These are phyloP conservation scores for Sporisorium exsertum DNA, from an alignment of 1,284 basidiomycete genomes.

Conservation along the genomic window DNA sequence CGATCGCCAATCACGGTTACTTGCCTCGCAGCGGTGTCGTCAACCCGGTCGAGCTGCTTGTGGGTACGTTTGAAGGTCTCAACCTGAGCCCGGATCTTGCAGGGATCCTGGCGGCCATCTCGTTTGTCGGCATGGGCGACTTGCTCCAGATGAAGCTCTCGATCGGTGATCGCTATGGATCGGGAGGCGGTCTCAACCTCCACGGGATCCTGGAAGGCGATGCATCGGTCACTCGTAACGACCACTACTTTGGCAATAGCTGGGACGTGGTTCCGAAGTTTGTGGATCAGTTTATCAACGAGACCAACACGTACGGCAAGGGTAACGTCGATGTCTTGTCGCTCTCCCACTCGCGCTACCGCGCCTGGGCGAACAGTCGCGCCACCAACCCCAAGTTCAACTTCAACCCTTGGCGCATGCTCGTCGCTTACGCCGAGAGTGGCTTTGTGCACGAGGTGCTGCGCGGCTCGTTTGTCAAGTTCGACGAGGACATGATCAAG, in stretches of 20 bases:
- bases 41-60: constrained; percentile 54
- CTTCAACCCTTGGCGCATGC: constrained; percentile 46
- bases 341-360: constrained; percentile 36
- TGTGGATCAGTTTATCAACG: constrained; percentile 34
- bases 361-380: constrained; percentile 20
- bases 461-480: constrained; percentile 32
- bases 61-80: constrained; percentile 43
- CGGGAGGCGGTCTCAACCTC: constrained; percentile 27
- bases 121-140: constrained; percentile 63
- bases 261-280: constrained; percentile 29
- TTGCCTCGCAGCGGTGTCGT: constrained; percentile 62
- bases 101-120: constrained; percentile 54
- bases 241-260: constrained; percentile 44
- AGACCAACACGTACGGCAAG: constrained; percentile 38
- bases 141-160: constrained; percentile 49
- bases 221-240: constrained; percentile 37
- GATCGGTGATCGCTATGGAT: constrained; percentile 35
- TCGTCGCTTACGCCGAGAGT: constrained; percentile 41
- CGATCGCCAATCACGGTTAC: constrained; percentile 65
- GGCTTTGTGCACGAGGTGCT: constrained; percentile 40
- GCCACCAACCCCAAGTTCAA: constrained; percentile 31
- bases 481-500: constrained; percentile 38
- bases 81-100: constrained; percentile 64
- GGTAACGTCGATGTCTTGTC: constrained; percentile 25
- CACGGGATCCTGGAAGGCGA: constrained; percentile 45